phyloP scores from a whole-genome alignment of 345 rosid genomes.

The Moringa oleifera region DNA sequence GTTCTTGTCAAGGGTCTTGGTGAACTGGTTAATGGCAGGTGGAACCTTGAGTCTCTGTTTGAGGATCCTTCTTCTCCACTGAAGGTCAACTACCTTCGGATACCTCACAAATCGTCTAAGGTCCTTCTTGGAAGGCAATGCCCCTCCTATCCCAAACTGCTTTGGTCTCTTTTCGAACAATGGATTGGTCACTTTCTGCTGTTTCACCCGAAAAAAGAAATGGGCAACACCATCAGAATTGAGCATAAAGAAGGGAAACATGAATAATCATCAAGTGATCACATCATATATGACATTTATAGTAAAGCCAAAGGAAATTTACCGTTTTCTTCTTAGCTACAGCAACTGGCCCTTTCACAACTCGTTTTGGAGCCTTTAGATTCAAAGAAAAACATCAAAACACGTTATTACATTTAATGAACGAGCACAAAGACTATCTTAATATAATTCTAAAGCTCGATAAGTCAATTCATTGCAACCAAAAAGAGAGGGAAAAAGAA shows the following conservation, averaged over 20 bases:
- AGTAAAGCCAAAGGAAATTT: neutral
- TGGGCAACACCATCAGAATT: too few relatives aligned
- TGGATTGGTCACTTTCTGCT: constrained; percentile 70
- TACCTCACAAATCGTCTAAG: constrained; percentile 64
- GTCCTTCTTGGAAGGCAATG: constrained; percentile 83
- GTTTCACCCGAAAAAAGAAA: neutral
- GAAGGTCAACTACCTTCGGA: constrained; percentile 65
- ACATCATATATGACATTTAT: constrained; percentile 2
- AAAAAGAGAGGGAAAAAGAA: too few relatives aligned
- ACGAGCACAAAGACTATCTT: too few relatives aligned
- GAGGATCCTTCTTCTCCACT: constrained; percentile 75
- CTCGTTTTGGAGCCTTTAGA: constrained; percentile 25
- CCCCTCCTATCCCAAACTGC: constrained; percentile 88
- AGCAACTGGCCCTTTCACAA: constrained; percentile 12
- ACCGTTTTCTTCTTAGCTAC: constrained; percentile 16
- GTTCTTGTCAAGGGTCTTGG: constrained; percentile 89
- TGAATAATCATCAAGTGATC: neutral
- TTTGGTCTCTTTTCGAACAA: constrained; percentile 78
- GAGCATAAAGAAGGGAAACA: too few relatives aligned
- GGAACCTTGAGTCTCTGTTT: constrained; percentile 88
- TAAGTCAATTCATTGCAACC: too few relatives aligned
- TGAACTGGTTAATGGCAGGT: constrained; percentile 79
- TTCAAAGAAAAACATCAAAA: too few relatives aligned
- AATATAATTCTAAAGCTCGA: too few relatives aligned
- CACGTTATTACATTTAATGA: too few relatives aligned